A percentile compares a stretch with the other conserved stretches of the same genome.
Evolutionary conservation across 345 rosid genomes (phyloP).

Genomic region (Syzygium aromaticum): DNA sequence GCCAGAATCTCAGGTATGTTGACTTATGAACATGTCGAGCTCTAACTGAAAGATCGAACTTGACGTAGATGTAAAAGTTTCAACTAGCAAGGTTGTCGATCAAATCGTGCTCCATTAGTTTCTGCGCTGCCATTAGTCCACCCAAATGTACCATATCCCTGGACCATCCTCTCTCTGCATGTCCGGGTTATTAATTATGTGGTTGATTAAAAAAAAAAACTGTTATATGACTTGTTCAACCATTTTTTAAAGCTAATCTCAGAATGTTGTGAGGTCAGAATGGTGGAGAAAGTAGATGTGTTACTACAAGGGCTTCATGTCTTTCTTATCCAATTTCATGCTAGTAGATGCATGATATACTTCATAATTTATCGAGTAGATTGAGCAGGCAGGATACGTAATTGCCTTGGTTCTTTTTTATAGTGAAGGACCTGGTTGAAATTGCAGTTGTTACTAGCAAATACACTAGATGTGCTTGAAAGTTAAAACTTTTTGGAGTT

Average conservation of each 20-base stretch:
- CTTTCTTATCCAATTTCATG: not conserved
- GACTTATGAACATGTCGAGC: not conserved
- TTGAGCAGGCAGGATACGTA: not conserved
- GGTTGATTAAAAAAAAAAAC: not conserved
- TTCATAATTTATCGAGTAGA: not conserved
- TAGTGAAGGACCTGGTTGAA: not conserved
- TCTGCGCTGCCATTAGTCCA: not conserved
- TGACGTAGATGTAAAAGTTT: not conserved
- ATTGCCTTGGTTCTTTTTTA: not conserved
- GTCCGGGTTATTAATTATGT: not conserved
- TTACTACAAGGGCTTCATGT: not conserved
- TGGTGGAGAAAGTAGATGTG: not conserved
- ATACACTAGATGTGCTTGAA: not conserved
- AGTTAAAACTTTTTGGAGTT: not conserved
- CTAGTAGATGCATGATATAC: not conserved
- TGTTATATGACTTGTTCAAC: not conserved
- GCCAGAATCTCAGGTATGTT: not conserved
- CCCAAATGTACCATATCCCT: not conserved
- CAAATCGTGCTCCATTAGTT: not conserved
- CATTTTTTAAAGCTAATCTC: not conserved
- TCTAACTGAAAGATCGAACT: not conserved
- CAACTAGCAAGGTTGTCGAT: not conserved
- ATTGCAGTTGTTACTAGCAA: not conserved
- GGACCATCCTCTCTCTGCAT: not conserved
- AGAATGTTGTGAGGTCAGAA: not conserved